Evolutionary conservation across 371 early-diverging fungal species (phyloP).

Genomic region (Zychaea mexicana): DNA sequence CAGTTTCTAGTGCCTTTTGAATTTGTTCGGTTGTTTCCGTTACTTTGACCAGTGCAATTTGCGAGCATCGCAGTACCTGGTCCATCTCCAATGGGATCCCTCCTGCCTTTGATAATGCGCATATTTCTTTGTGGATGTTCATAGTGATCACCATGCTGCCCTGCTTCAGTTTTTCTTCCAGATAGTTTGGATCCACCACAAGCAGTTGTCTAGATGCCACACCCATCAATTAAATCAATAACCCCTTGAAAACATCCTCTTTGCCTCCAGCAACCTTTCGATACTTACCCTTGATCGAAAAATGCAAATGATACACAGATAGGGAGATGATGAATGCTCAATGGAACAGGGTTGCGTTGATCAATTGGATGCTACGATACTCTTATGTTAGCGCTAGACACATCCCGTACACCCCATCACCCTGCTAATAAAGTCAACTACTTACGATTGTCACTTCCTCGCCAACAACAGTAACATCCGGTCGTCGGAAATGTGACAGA

Average conservation of each 20-base stretch:
- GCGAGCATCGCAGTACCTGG: constrained; percentile 74
- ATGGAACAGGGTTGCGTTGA: constrained; percentile 89
- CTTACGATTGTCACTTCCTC: constrained; percentile 89
- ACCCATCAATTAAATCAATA: no score
- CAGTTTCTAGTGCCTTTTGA: constrained; percentile 61
- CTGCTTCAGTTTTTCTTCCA: constrained; percentile 84
- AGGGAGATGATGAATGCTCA: constrained; percentile 94
- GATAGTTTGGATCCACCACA: constrained; percentile 83
- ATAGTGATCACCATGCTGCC: constrained; percentile 88
- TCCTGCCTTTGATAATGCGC: constrained; percentile 91
- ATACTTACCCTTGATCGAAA: constrained; percentile 84
- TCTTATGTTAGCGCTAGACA: not conserved
- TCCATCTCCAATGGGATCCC: constrained; percentile 74
- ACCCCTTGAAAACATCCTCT: no score
- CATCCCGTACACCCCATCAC: no score
- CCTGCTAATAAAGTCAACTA: no score
- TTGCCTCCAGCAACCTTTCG: no score
- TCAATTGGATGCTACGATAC: constrained; percentile 75
- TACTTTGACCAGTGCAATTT: constrained; percentile 76
- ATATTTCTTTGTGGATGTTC: constrained; percentile 91
- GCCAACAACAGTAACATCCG: constrained; percentile 92
- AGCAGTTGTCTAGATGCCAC: constrained; percentile 59
- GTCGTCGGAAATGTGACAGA: constrained; percentile 87
- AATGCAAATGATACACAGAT: constrained; percentile 91
- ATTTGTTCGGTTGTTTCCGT: constrained; percentile 74